Conservation (phyloP, 352 stramenopile species). For the Phytophthora cactorum region DNA sequence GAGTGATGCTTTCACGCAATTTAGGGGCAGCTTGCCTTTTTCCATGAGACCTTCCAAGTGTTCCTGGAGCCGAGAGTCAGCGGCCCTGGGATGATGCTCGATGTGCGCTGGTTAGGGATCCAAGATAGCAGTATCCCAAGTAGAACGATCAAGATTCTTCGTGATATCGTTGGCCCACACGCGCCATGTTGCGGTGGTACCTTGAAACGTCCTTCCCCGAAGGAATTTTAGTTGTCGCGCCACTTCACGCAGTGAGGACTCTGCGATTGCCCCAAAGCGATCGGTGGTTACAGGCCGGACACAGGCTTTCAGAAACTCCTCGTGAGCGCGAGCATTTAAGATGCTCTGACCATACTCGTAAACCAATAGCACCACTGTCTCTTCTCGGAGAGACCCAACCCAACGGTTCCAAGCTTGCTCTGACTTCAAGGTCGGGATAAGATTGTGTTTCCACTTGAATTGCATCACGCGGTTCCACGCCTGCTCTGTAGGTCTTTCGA, state of each 20-base stretch:
- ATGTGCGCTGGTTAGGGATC: not conserved
- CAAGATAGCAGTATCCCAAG: not conserved
- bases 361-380: conserved; percentile 10
- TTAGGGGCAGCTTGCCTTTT: not conserved
- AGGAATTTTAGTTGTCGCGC: not conserved
- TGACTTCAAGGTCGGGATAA: conserved; percentile 6
- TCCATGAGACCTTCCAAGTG: not conserved
- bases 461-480: conserved; percentile 4
- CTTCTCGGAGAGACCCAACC: not conserved
- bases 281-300: conserved; percentile 12
- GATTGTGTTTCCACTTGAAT: conserved; percentile 13
- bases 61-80: not conserved
- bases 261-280: conserved; percentile 7
- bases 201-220: too few relatives aligned
- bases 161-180: too few relatives aligned
- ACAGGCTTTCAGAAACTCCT: conserved; percentile 5
- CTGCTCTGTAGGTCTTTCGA: not conserved
- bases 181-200: not conserved
- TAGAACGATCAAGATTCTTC: too few relatives aligned
- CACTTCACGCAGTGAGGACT: conserved; percentile 6
- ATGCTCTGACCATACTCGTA: conserved; percentile 20
- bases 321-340: conserved; percentile 1
- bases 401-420: conserved; percentile 12
- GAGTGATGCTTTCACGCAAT: conserved; percentile 1
- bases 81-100: not conserved